Base-by-base conservation (phyloP, 495 filamentous ascomycete genomes). In the Collariella sp. region DNA sequence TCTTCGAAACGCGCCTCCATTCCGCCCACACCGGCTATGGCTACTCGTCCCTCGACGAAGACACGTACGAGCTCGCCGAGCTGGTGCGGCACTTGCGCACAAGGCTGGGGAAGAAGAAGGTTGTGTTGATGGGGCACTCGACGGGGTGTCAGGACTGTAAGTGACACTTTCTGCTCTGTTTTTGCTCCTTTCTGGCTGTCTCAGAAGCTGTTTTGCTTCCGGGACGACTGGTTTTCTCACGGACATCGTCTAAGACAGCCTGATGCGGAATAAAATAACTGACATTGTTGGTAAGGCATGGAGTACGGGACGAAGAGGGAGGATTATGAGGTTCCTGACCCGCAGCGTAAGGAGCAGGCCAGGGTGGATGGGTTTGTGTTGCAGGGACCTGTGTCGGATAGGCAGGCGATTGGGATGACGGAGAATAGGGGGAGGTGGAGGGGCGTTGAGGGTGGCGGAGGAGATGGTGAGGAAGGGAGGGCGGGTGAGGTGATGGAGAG, bases 81-180 rank as follows among this genome's bases (percentile, higher is more conserved):
- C 77, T 86, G 46, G 85, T 96, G n/a, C 64, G 73, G 18, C 91
- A 90, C 62, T 79, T 96, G 46, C 46, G 61, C 10, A 74, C 74
- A 3, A 51, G 42, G 13, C 66, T 70, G 13, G 67, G 68, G 9
- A 69, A 63, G 10, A 65, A 72, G 11, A 88, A 84, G 62, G 72
- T 95, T n/a, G 84, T 91, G 9, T 66, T 96, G 11, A 81, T 98
- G 79, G 93, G 93, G 10, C 89, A 95, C 58, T 90, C 85, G 3
- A 81, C 76, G 11, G 93, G 93, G 2, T 89, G 86, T 55, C 93
- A 77, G 72, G 89, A 95, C 62, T 82, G 87, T 31, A n/a, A n/a
- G n/a, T n/a, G n/a, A n/a, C n/a, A n/a, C n/a, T n/a, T n/a, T n/a
- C n/a, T n/a, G n/a, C n/a, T n/a, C n/a, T n/a, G n/a, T n/a, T n/a